Evolutionary conservation across 2,329 filamentous ascomycete genomes (phyloP), one percentile per base, ranked within the genome.

Genomic region (Rhytidhysteron rufulum): DNA sequence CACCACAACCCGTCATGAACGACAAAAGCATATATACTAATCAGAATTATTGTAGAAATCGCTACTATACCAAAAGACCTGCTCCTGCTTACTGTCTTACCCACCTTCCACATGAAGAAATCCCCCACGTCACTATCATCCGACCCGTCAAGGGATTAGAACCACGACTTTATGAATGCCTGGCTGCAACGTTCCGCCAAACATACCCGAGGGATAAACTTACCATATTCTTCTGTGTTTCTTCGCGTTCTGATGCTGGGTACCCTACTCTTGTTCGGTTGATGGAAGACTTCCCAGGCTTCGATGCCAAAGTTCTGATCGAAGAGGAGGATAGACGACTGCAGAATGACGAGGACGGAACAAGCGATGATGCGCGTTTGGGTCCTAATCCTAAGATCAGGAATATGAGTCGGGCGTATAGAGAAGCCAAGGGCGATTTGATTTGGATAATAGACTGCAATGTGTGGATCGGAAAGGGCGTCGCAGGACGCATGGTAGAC

Each of bases 331-430:
- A 95, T 60, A 80, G 85, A 1, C 64, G 80, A 21, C 70, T 95
- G 7, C 76, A 80, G 39, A 76, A 74, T 21, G 55, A 71, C 22
- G 67, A 76, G 47, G 75, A 79, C 18, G 41, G 39, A 5, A 34
- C 20, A 10, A 20, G 29, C 3, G 27, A 31, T 21, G 13, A 24
- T n/a, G 33, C 33, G 5, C 17, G 20, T 9, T 75, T 97, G 41
- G 94, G 94, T 0, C 93, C 93, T 1, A 98, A 98, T 58, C 93
- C 93, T n/a, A 98, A 98, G 72, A 94, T 98, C 53, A 78, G 93
- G 37, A 98, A 98, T 63, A 88, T 97, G 74, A 96, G 90, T 62
- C 80, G 88, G 31, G 90, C 88, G 2, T 98, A 96, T 60, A 74
- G 89, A 20, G 90, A 97, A 59, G 88, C 89, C 2, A 83, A 84